Conservation (phyloP, 768 basidiomycete genomes). For the Suillus hirtellus region DNA sequence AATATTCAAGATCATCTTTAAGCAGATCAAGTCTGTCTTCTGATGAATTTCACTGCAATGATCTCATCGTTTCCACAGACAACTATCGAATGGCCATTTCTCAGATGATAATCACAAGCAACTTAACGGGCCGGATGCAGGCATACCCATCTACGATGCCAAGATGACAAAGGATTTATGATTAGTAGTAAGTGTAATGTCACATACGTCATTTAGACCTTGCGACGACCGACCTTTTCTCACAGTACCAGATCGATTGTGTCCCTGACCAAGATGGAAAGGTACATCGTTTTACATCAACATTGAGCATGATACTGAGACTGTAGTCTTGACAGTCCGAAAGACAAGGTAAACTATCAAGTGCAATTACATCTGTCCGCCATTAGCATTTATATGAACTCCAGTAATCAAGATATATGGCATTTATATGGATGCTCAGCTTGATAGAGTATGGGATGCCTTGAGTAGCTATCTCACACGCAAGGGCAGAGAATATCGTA, state of each 20-base stretch:
- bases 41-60: not conserved
- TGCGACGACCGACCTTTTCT: constrained; percentile 1
- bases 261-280: constrained; percentile 37
- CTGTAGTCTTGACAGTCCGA: constrained; percentile 32
- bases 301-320: not conserved
- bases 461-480: constrained; percentile 42
- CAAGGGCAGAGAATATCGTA: constrained; percentile 53
- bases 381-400: not conserved
- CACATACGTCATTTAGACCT: not conserved
- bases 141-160: constrained; percentile 66
- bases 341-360: constrained; percentile 34
- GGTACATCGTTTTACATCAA: constrained; percentile 21
- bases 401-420: constrained; percentile 51
- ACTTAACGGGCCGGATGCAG: constrained; percentile 43
- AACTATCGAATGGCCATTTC: constrained; percentile 69
- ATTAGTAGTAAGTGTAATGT: constrained; percentile 43
- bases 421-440: constrained; percentile 48
- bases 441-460: constrained; percentile 48
- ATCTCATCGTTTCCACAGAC: constrained; percentile 37
- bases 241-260: constrained; percentile 54
- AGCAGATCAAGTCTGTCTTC: constrained; percentile 62
- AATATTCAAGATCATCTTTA: constrained; percentile 54
- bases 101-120: constrained; percentile 68
- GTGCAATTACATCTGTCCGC: not conserved
- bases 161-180: constrained; percentile 58